Percentiles rank a stretch among this genome's conserved stretches.
Evolutionary conservation across 257 asterid species (phyloP).

Genomic region (Cinchona pubescens): DNA sequence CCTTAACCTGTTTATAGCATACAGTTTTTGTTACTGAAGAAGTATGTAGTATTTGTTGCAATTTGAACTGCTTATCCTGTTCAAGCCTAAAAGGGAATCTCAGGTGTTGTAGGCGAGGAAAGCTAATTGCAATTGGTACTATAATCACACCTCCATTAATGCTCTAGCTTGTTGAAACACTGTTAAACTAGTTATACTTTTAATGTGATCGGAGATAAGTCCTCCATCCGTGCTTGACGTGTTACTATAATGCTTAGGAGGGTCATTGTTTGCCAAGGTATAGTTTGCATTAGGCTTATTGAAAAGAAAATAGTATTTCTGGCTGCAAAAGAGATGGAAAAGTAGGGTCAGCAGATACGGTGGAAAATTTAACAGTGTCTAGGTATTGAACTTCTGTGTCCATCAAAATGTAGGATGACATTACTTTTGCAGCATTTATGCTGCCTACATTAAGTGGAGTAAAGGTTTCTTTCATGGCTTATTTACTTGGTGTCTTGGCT

Average conservation of each 20-base stretch:
- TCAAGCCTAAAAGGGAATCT: neutral
- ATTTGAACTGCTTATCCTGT: neutral
- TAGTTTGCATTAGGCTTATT: neutral
- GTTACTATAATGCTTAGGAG: neutral
- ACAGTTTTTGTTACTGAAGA: neutral
- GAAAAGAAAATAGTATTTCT: neutral
- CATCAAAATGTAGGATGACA: neutral
- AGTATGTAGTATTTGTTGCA: neutral
- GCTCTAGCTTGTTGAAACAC: neutral
- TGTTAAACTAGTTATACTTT: neutral
- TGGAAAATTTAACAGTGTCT: neutral
- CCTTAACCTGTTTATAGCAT: neutral
- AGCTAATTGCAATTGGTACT: neutral
- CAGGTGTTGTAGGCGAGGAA: neutral
- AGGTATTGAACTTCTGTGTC: neutral
- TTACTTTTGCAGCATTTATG: neutral
- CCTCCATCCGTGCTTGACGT: neutral
- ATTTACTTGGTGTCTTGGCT: neutral
- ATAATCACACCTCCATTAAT: neutral
- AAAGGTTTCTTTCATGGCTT: neutral
- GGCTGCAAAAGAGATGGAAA: neutral
- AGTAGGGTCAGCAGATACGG: too few species aligned
- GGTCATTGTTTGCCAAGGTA: neutral
- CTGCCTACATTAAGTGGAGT: neutral
- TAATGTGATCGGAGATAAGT: neutral